These are phyloP conservation scores for Schizochytrium sp. DNA, from an alignment of 108 stramenopile species.

Conservation along the genomic window DNA sequence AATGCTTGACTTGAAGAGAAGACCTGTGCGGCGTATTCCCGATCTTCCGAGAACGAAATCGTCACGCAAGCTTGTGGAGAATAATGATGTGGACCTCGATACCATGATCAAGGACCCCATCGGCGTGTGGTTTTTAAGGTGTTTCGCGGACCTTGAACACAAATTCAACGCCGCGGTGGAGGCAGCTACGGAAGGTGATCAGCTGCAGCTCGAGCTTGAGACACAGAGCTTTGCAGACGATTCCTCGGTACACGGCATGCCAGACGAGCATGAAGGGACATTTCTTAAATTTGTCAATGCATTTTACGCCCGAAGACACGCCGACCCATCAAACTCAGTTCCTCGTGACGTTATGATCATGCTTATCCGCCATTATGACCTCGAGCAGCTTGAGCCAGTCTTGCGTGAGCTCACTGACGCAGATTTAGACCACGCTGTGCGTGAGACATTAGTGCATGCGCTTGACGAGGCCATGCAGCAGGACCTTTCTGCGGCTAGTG, in stretches of 20 bases:
- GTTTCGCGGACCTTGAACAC: conserved; percentile 1
- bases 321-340: conserved; percentile 25
- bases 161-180: not conserved
- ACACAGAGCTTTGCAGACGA: not conserved
- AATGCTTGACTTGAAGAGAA: conserved; percentile 7
- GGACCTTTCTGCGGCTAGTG: not conserved
- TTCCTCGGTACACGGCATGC: not conserved
- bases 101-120: conserved; percentile 1
- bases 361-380: conserved; percentile 9
- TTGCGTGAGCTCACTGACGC: not conserved
- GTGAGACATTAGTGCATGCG: not conserved
- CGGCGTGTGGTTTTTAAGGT: not conserved
- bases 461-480: conserved; percentile 31
- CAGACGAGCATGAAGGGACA: not conserved
- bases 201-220: not conserved
- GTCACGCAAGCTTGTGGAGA: not conserved
- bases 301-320: not conserved
- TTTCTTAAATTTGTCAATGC: conserved; percentile 44
- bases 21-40: conserved; percentile 17
- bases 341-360: not conserved
- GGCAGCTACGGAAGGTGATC: not conserved
- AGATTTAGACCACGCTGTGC: conserved; percentile 7
- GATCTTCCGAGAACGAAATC: not conserved
- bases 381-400: conserved; percentile 6
- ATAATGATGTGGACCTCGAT: not conserved